Percentiles rank a stretch among this genome's conserved stretches.
These are phyloP conservation scores for Skeletonema menzelii DNA, from an alignment of 108 stramenopile genomes.

Conservation along the genomic window DNA sequence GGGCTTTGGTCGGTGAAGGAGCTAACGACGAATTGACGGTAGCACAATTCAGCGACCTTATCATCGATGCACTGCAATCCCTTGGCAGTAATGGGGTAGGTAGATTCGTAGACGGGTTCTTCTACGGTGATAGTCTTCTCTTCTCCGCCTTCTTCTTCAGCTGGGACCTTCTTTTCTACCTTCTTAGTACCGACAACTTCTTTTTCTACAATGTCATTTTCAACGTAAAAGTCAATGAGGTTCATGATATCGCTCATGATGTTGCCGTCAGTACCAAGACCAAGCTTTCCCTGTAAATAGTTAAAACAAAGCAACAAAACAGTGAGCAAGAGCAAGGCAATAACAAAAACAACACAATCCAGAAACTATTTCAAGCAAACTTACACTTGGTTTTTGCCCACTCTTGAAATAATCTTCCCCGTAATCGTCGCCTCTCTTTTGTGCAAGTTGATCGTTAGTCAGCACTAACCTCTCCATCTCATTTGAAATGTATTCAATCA, in stretches of 20 bases:
- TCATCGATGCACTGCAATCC: conserved; percentile 60
- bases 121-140: conserved; percentile 58
- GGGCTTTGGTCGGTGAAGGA: conserved; percentile 77
- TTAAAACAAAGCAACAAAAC: not conserved
- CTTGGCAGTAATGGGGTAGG: conserved; percentile 83
- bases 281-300: conserved; percentile 62
- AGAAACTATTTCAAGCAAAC: conserved; percentile 5
- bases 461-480: conserved; percentile 83
- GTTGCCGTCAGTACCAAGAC: conserved; percentile 82
- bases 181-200: conserved; percentile 69
- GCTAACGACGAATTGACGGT: conserved; percentile 86
- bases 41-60: conserved; percentile 77
- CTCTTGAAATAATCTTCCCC: conserved; percentile 85
- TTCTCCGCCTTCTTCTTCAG: conserved; percentile 56
- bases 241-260: conserved; percentile 90
- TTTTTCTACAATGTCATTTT: conserved; percentile 77
- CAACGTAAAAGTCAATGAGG: conserved; percentile 85
- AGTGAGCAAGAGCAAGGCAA: not conserved
- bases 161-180: conserved; percentile 58
- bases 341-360: not conserved
- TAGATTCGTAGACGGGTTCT: conserved; percentile 66
- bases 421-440: conserved; percentile 73
- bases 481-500: conserved; percentile 79
- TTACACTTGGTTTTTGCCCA: conserved; percentile 71
- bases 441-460: conserved; percentile 71